A percentile compares a stretch with the other conserved stretches of the same genome.
Evolutionary conservation across 2,329 filamentous ascomycete species (phyloP).

Genomic region (Colletotrichum kahawae): DNA sequence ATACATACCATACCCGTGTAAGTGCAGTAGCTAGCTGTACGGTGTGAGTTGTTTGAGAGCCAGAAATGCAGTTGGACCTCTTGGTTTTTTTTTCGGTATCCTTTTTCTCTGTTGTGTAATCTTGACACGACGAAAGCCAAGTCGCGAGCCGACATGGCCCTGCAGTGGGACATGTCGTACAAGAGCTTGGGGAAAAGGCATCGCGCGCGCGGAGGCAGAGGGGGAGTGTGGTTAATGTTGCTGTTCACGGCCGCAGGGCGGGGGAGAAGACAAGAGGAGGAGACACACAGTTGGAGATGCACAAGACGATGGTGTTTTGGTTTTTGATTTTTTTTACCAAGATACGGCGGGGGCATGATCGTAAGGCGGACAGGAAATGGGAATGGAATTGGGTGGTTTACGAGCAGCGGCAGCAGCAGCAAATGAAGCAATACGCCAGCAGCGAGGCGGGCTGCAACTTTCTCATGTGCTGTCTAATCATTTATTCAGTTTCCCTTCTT

Average conservation of each 20-base stretch:
- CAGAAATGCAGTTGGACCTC: neutral
- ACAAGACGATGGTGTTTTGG: neutral
- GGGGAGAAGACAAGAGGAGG: neutral
- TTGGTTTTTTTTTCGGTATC: neutral
- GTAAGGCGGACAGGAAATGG: neutral
- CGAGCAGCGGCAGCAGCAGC: neutral
- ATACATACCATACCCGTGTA: neutral
- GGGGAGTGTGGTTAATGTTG: neutral
- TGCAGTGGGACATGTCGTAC: neutral
- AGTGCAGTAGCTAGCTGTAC: neutral
- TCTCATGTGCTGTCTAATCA: neutral
- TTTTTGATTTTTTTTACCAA: neutral
- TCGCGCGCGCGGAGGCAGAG: neutral
- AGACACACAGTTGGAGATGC: neutral
- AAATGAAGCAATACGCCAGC: neutral
- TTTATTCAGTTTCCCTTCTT: neutral
- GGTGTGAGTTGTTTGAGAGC: neutral
- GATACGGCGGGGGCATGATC: neutral
- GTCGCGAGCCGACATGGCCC: neutral
- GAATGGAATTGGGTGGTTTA: neutral
- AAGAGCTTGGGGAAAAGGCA: neutral
- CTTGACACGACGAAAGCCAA: neutral
- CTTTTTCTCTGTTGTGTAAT: neutral
- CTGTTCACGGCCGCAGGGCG: neutral
- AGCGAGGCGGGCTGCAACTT: neutral